Evolutionary conservation across 2,329 filamentous ascomycete genomes (phyloP).

Genomic region (Pseudogymnoascus sp.): DNA sequence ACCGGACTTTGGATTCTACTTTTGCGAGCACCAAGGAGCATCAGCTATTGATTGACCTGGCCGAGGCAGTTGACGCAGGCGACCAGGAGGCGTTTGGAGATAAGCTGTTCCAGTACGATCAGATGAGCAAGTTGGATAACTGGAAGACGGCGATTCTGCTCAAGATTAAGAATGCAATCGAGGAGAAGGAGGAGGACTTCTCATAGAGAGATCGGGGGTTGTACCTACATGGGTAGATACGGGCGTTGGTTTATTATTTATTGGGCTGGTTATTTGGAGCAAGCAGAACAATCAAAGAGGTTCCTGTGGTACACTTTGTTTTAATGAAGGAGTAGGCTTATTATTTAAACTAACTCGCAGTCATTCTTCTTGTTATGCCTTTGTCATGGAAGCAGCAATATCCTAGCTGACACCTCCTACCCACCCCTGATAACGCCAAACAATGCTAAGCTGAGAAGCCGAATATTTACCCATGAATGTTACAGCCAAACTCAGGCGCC

Average conservation of each 20-base stretch:
- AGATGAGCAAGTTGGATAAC: slow-evolving; percentile 88
- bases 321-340: slow-evolving; percentile 5
- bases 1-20: slow-evolving; percentile 68
- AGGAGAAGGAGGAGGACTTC: slow-evolving; percentile 62
- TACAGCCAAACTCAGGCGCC: slow-evolving; percentile 1
- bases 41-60: slow-evolving; percentile 70
- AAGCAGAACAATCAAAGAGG: slow-evolving; percentile 5
- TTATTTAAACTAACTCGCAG: slow-evolving; percentile 6
- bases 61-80: slow-evolving; percentile 64
- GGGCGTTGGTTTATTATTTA: slow-evolving; percentile 1
- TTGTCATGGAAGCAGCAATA: not conserved
- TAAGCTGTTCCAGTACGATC: slow-evolving; percentile 81
- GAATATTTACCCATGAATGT: not conserved
- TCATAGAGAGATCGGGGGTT: slow-evolving; percentile 39
- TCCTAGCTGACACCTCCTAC: not conserved
- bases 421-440: slow-evolving; percentile 3
- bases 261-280: slow-evolving; percentile 26
- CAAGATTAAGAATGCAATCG: slow-evolving; percentile 75
- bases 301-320: not conserved
- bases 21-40: slow-evolving; percentile 74
- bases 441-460: slow-evolving; percentile 5
- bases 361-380: slow-evolving; percentile 4
- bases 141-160: slow-evolving; percentile 90
- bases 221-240: not conserved
- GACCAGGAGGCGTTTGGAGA: slow-evolving; percentile 80